These are phyloP conservation scores for Globisporangium viniferum DNA, from an alignment of 352 stramenopile genomes.

Conservation along the genomic window DNA sequence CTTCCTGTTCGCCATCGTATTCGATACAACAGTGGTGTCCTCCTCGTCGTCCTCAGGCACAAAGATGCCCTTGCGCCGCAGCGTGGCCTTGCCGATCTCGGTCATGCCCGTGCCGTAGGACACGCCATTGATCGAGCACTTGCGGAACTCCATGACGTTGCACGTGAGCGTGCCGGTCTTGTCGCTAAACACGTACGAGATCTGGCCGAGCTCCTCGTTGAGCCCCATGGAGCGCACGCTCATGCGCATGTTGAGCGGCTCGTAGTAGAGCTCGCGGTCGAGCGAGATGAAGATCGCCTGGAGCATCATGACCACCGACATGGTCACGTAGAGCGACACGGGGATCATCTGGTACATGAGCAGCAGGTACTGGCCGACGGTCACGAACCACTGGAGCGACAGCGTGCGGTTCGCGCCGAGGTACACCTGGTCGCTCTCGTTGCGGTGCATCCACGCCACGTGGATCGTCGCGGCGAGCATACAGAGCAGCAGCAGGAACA, in stretches of 20 bases:
- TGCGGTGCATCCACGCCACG: constrained; percentile 54
- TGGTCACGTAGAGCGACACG: constrained; percentile 97
- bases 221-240: constrained; percentile 81
- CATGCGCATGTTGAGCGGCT: constrained; percentile 85
- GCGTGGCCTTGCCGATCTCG: constrained; percentile 71
- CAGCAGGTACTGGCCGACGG: constrained; percentile 92
- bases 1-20: neutral
- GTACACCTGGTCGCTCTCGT: constrained; percentile 50
- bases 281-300: constrained; percentile 93
- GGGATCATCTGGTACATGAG: constrained; percentile 97
- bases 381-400: constrained; percentile 66
- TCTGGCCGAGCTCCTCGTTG: constrained; percentile 91
- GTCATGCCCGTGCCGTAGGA: constrained; percentile 88
- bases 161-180: constrained; percentile 93
- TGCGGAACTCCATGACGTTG: constrained; percentile 95
- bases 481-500: constrained; percentile 62
- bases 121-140: constrained; percentile 91
- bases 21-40: neutral
- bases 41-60: constrained; percentile 36
- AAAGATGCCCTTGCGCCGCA: constrained; percentile 57
- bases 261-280: constrained; percentile 91
- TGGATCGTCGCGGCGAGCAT: constrained; percentile 51
- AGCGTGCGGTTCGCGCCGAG: constrained; percentile 40
- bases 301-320: constrained; percentile 95
- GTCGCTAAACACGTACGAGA: constrained; percentile 91